Percentiles rank a stretch among this genome's conserved stretches.
phyloP scores from a whole-genome alignment of 2,329 filamentous ascomycete genomes.

The Phyllosticta citribraziliensis region DNA sequence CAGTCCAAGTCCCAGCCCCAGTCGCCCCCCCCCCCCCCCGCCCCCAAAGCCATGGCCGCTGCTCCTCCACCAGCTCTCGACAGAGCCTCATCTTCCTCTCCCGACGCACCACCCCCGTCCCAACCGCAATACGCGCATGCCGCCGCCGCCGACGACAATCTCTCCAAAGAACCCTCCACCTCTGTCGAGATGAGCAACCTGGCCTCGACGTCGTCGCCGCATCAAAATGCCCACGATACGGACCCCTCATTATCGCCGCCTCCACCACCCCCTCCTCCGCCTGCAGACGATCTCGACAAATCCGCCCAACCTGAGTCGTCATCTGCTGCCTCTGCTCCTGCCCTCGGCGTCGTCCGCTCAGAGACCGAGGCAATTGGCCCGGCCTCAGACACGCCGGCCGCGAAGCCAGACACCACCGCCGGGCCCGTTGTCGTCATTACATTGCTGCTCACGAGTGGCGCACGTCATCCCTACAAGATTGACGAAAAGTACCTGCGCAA shows the following conservation, averaged over 20 bases:
- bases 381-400: conserved; percentile 33
- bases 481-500: conserved; percentile 78
- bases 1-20: too few species aligned
- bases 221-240: neutral
- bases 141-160: neutral
- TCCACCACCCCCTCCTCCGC: neutral
- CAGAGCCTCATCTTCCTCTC: conserved; percentile 7
- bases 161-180: neutral
- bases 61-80: conserved; percentile 5
- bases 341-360: conserved; percentile 22
- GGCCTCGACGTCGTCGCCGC: conserved; percentile 2
- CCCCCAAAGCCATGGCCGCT: conserved; percentile 10
- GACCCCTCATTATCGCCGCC: conserved; percentile 10
- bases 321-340: conserved; percentile 8
- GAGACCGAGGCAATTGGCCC: conserved; percentile 40
- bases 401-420: conserved; percentile 26
- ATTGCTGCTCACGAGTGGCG: conserved; percentile 70
- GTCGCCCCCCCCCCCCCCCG: neutral
- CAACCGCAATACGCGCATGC: conserved; percentile 3
- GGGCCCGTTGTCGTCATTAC: conserved; percentile 59
- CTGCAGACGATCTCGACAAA: neutral
- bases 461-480: conserved; percentile 81
- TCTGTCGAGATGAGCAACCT: conserved; percentile 9
- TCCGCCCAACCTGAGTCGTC: neutral
- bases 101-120: conserved; percentile 6